Conservation (phyloP, 805 yeast species). For the Nematodospora valgi region DNA sequence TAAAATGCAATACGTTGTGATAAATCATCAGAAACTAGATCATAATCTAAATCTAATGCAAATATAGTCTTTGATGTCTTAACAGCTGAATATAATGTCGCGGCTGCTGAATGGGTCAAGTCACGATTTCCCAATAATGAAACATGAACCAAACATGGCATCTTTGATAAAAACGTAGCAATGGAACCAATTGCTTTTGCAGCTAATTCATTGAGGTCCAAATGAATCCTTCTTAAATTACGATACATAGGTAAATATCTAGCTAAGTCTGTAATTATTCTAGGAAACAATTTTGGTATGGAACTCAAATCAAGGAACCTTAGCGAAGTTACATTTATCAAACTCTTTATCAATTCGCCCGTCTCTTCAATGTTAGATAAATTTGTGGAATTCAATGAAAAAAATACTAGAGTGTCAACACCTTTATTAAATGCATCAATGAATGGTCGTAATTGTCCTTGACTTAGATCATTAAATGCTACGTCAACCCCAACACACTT, state of each 20-base stretch:
- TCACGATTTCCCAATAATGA: conserved; percentile 51
- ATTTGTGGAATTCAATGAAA: conserved; percentile 51
- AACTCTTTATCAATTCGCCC: conserved; percentile 30
- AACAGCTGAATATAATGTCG: conserved; percentile 48
- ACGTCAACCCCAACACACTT: conserved; percentile 55
- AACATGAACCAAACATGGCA: conserved; percentile 49
- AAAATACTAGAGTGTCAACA: conserved; percentile 41
- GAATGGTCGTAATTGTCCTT: conserved; percentile 46
- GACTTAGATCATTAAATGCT: conserved; percentile 50
- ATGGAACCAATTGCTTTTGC: conserved; percentile 47
- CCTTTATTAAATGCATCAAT: conserved; percentile 37
- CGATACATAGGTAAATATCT: conserved; percentile 44
- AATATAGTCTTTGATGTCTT: conserved; percentile 45
- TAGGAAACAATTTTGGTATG: conserved; percentile 51
- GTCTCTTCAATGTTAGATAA: conserved; percentile 41
- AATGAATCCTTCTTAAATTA: conserved; percentile 48
- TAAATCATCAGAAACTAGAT: conserved; percentile 47
- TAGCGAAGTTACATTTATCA: conserved; percentile 37
- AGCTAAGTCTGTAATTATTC: conserved; percentile 41
- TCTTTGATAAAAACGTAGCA: conserved; percentile 44
- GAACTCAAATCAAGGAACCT: conserved; percentile 54
- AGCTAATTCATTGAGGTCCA: conserved; percentile 50
- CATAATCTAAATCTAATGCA: conserved; percentile 53
- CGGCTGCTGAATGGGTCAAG: conserved; percentile 42
- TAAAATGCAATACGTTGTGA: conserved; percentile 54